A percentile compares a stretch with the other conserved stretches of the same genome.
Evolutionary conservation across 129 eudicot species (phyloP).

Genomic region (Erigeron canadensis): DNA sequence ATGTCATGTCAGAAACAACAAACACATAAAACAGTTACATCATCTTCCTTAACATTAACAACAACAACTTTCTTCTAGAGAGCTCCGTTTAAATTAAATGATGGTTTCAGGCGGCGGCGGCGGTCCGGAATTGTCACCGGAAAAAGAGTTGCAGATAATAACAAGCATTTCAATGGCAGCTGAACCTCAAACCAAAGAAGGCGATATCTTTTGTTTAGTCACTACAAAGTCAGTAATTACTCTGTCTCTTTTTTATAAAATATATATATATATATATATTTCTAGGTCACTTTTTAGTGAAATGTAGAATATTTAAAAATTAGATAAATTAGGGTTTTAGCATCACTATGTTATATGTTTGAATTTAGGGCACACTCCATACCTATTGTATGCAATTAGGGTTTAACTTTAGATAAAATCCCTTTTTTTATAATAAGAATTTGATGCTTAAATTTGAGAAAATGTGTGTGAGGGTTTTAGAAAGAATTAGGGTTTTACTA

Average conservation of each 20-base stretch:
- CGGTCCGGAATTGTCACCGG: conserved; percentile 55
- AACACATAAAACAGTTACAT: too few relatives aligned
- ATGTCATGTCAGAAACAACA: too few relatives aligned
- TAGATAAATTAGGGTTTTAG: conserved; percentile 1
- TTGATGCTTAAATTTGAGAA: too few relatives aligned
- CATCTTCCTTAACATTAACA: too few relatives aligned
- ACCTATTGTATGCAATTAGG: conserved; percentile 5
- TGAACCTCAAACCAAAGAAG: conserved; percentile 71
- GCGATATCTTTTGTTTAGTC: conserved; percentile 76
- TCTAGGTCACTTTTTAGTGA: conserved; percentile 10
- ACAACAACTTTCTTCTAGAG: too few relatives aligned
- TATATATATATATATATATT: not conserved
- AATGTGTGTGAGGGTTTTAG: conserved; percentile 11
- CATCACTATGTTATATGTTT: not conserved
- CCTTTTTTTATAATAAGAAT: not conserved
- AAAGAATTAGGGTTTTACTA: conserved; percentile 23
- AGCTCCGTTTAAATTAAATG: too few relatives aligned
- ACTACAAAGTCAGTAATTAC: conserved; percentile 46
- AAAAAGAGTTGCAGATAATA: conserved; percentile 61
- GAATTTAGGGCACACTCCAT: conserved; percentile 1
- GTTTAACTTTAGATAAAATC: not conserved
- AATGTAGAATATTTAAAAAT: not conserved
- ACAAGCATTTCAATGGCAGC: conserved; percentile 52
- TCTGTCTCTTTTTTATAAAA: not conserved
- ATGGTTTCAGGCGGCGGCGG: too few relatives aligned